Evolutionary conservation across 2,329 filamentous ascomycete species (phyloP), one percentile per base, ranked within the genome.

Genomic region (Fusarium devonianum): DNA sequence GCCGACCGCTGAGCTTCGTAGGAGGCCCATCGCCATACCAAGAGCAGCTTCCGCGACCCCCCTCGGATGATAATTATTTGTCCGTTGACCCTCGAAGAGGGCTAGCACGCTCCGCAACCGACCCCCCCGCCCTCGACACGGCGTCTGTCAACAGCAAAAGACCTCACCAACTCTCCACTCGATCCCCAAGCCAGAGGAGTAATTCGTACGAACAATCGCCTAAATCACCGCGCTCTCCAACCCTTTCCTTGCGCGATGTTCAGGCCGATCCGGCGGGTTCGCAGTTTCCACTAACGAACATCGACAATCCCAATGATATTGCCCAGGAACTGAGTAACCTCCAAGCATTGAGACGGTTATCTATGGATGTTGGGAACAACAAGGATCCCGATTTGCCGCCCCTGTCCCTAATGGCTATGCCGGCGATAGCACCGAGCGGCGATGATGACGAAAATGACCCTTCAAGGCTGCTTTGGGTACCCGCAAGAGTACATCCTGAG

Each of bases 321-420:
- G 91, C 91, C 18, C 90, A 96, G 73, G 92, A 97, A 74, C 76
- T 97, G 63, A 95, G 88, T 76, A 97, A 96, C 67, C 75, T 97
- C 53, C 92, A 96, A 71, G 92, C 92, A 2, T 82, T 97, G 55
- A 84, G 92, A 62, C 85, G 92, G 58, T 90, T 97, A 86, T 96
- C 92, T 14, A 96, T 97, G 92, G 92, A 95, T 69, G 90, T 96
- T 62, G 84, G 75, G 75, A 96, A 83, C 56, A 82, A 77, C 33
- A 82, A 79, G 53, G 85, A 89, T 61, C 86, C 90, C 1, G 90
- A 95, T 69, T 78, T 95, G 58, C 86, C 90, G 11, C 87, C 87
- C 2, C 78, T 85, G 68, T 81, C 81, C 5, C 74, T 86, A 28
- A 82, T 89, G 66, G 83, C 87, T 30, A 87, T 90, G 74, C 86